Base-by-base conservation (phyloP, 2,329 filamentous ascomycete species). In the Diaporthe citriasiana region DNA sequence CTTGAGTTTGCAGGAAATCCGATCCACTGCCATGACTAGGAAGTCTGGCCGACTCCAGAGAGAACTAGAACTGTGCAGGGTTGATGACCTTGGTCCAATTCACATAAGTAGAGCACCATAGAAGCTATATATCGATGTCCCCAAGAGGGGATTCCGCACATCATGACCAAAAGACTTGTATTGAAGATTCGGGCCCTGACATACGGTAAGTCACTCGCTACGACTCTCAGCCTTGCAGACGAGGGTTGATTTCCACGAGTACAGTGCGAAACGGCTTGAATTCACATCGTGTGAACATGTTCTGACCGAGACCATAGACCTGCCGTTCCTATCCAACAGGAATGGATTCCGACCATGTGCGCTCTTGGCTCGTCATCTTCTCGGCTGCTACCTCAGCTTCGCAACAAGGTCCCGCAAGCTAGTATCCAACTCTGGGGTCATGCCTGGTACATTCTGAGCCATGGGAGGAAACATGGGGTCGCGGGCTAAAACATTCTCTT, bases 401-500 rank as follows among this genome's bases (percentile, higher is more conserved):
- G 78, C 78, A 71, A 84, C 78, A n/a, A 84, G 70, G 30, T 79
- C 79, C 25, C 83, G 79, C 78, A 88, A 81, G 30, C 78, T 79
- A 50, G 80, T 78, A 78, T 88, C 87, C 73, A 81, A 81, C 75
- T 86, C 84, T 3, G 78, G 75, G 5, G 85, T 86, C 12, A 86
- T 80, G 1, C 82, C 83, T 25, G 78, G 81, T 0, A 85, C 84
- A 9, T 65, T 71, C 27, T 70, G 70, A n/a, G 73, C 72, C 45
- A 75, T 60, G 38, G 74, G 74, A 22, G 84, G 82, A 19, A 83
- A 76, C 72, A 90, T 80, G 42, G 88, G 88, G 74, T 90, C 87
- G 10, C 84, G 83, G 69, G 79, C 82, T 82, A 60, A 15, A 25
- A 30, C 12, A 70, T 0, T 13, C 22, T 9, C 17, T 47, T 5